Conservation (phyloP, 805 yeast species). For the Teunomyces gatunensis region DNA sequence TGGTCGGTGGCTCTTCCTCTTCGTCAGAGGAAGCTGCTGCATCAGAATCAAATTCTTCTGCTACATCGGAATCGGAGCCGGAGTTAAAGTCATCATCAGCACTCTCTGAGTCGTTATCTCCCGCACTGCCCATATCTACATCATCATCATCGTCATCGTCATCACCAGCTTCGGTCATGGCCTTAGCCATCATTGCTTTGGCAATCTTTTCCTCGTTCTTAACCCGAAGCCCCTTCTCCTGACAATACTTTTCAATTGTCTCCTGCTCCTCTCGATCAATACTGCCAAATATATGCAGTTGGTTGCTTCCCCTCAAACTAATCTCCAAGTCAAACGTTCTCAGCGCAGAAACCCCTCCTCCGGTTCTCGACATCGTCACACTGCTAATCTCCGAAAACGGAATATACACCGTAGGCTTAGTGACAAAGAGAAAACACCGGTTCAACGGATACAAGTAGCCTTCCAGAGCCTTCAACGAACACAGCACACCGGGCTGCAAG, state of each 20-base stretch:
- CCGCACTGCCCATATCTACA: slow-evolving; percentile 68
- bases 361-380: slow-evolving; percentile 85
- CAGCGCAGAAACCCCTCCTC: slow-evolving; percentile 67
- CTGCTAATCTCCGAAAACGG: slow-evolving; percentile 78
- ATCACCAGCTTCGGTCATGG: slow-evolving; percentile 58
- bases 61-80: slow-evolving; percentile 66
- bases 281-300: slow-evolving; percentile 81
- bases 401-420: slow-evolving; percentile 90
- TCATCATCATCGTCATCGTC: slow-evolving; percentile 51
- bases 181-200: slow-evolving; percentile 74
- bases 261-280: slow-evolving; percentile 88
- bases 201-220: slow-evolving; percentile 89
- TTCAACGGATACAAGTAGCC: slow-evolving; percentile 93
- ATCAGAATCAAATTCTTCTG: slow-evolving; percentile 82
- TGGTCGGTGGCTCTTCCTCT: slow-evolving; percentile 15
- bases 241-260: slow-evolving; percentile 69
- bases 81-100: slow-evolving; percentile 83
- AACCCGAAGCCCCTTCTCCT: slow-evolving; percentile 72
- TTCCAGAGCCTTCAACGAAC: slow-evolving; percentile 93
- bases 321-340: slow-evolving; percentile 93
- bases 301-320: slow-evolving; percentile 56
- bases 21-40: slow-evolving; percentile 22
- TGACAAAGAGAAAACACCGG: slow-evolving; percentile 82
- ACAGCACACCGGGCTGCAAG: slow-evolving; percentile 81
- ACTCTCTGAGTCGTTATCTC: slow-evolving; percentile 66